These are phyloP conservation scores for Fusarium euwallaceae DNA, from an alignment of 2,329 filamentous ascomycete species.

Conservation along the genomic window DNA sequence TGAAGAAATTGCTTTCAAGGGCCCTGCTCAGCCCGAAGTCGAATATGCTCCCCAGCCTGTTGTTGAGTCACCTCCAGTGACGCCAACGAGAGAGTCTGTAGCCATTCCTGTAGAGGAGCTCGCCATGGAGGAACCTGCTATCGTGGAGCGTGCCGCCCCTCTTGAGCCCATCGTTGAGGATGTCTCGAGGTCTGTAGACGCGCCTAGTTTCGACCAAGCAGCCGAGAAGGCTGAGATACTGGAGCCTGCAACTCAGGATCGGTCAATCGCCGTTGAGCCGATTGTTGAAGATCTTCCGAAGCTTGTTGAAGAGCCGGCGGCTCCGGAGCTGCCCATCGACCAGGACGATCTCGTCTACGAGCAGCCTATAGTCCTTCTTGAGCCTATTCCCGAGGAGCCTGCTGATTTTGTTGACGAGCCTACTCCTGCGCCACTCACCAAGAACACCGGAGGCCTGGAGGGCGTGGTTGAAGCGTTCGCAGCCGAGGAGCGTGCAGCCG, in stretches of 20 bases:
- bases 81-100: background rate
- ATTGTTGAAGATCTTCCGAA: background rate
- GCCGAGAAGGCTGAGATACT: background rate
- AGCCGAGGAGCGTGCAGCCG: background rate
- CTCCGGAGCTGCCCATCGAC: background rate
- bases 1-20: slow-evolving; percentile 12
- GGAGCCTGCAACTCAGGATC: background rate
- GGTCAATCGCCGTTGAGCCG: background rate
- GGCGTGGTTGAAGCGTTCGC: background rate
- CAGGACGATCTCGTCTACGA: background rate
- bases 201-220: background rate
- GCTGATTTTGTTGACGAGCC: background rate
- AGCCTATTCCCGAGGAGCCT: background rate
- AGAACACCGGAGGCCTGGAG: background rate
- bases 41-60: background rate
- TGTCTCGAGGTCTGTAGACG: background rate
- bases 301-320: background rate
- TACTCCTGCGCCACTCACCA: background rate
- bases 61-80: background rate
- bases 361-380: background rate
- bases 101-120: background rate
- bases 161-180: background rate
- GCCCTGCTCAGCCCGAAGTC: background rate
- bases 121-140: background rate
- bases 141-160: background rate